These are phyloP conservation scores for Hyaloscypha finlandica DNA, from an alignment of 495 filamentous ascomycete species.

Conservation along the genomic window DNA sequence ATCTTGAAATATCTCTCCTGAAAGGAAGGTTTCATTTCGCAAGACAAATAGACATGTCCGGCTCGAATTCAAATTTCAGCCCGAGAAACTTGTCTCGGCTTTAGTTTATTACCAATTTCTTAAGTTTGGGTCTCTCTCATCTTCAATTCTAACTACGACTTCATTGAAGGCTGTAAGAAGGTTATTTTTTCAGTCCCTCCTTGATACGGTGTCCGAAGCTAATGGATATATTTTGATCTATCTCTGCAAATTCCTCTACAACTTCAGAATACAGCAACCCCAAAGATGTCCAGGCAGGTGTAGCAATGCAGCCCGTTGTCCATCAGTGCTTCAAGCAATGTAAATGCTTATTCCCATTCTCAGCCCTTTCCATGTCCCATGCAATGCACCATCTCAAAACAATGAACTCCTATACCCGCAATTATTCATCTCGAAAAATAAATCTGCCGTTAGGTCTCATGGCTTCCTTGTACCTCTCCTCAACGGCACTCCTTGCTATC, in stretches of 20 bases:
- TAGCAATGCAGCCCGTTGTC: background rate
- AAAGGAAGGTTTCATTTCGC: background rate
- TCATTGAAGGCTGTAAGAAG: too few relatives aligned
- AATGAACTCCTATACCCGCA: background rate
- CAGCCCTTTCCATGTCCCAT: background rate
- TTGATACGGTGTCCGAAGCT: too few relatives aligned
- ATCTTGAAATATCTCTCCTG: background rate
- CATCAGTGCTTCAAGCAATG: constrained; percentile 14
- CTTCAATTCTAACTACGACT: too few relatives aligned
- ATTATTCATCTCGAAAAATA: constrained; percentile 77
- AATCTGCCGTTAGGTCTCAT: constrained; percentile 73
- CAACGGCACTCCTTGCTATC: constrained; percentile 61
- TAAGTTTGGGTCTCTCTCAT: too few relatives aligned
- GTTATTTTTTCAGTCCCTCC: too few relatives aligned
- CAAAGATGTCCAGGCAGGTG: background rate
- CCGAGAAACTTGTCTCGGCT: too few relatives aligned
- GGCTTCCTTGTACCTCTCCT: constrained; percentile 78
- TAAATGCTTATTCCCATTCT: background rate
- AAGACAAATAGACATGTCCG: too few relatives aligned
- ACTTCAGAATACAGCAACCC: background rate
- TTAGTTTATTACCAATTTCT: too few relatives aligned
- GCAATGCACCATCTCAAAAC: background rate
- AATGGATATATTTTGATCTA: background rate
- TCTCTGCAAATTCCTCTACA: background rate
- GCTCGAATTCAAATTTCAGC: too few relatives aligned